These are phyloP conservation scores for Chimonanthus praecox DNA, from an alignment of 164 flowering plant genomes.

Conservation along the genomic window DNA sequence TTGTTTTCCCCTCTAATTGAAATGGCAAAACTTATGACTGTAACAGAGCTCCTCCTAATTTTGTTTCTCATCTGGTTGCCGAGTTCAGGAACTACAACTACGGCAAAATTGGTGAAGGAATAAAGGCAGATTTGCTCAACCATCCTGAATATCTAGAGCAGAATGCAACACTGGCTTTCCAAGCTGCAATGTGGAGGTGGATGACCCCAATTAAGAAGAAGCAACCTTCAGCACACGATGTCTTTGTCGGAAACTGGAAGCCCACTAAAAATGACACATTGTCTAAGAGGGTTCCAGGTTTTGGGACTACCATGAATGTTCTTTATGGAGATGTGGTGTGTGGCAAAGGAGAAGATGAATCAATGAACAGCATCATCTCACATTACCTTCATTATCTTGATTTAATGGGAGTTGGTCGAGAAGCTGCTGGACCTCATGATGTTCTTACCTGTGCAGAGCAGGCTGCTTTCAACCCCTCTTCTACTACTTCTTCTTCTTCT, in stretches of 20 bases:
- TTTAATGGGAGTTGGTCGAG: slow-evolving; percentile 69
- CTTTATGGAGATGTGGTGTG: slow-evolving; percentile 66
- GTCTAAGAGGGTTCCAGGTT: slow-evolving; percentile 64
- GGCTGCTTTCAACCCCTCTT: slow-evolving; percentile 50
- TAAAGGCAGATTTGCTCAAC: slow-evolving; percentile 57
- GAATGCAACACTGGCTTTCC: slow-evolving; percentile 82
- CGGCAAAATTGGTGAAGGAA: slow-evolving; percentile 51
- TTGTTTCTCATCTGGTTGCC: not conserved
- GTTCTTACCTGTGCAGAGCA: slow-evolving; percentile 65
- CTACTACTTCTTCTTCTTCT: slow-evolving; percentile 34
- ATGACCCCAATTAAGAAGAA: slow-evolving; percentile 61
- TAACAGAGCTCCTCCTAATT: not conserved
- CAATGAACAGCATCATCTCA: slow-evolving; percentile 69
- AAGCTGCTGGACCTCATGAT: slow-evolving; percentile 61
- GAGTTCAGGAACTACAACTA: slow-evolving; percentile 73
- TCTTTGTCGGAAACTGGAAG: slow-evolving; percentile 79
- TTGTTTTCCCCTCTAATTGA: no score
- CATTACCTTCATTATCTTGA: slow-evolving; percentile 77
- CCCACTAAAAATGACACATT: slow-evolving; percentile 85
- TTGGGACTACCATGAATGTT: slow-evolving; percentile 85
- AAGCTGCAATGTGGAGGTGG: slow-evolving; percentile 77
- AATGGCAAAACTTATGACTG: no score
- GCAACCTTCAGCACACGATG: slow-evolving; percentile 76
- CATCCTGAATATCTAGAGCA: slow-evolving; percentile 87
- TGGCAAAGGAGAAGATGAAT: slow-evolving; percentile 62